A percentile compares a stretch with the other conserved stretches of the same genome.
phyloP scores from a whole-genome alignment of 139 green algal species.

The Chara braunii region DNA sequence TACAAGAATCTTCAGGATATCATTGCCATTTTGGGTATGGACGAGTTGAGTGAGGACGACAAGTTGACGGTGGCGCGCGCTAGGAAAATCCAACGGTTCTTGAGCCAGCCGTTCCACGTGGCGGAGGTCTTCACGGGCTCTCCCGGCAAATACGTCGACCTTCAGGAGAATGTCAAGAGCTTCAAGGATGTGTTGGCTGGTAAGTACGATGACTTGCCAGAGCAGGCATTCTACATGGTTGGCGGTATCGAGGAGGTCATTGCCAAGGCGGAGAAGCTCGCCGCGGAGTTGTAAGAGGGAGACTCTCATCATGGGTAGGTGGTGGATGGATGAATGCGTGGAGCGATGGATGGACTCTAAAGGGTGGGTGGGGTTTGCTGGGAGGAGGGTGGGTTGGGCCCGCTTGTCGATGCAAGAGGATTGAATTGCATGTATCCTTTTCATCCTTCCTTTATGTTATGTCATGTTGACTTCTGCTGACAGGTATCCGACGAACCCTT shows the following conservation, averaged over 20 bases:
- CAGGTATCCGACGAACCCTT: no score
- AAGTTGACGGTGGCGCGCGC: conserved; percentile 96
- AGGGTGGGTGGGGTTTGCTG: no score
- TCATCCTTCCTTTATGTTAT: no score
- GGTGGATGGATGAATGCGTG: no score
- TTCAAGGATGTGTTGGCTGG: conserved; percentile 84
- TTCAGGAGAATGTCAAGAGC: conserved; percentile 85
- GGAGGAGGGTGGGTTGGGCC: no score
- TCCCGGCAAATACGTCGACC: conserved; percentile 91
- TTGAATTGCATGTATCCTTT: no score
- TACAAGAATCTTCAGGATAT: conserved; percentile 89
- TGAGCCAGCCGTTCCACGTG: conserved; percentile 97
- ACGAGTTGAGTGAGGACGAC: conserved; percentile 98
- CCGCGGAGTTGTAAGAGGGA: no score
- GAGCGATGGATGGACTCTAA: no score
- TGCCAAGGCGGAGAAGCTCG: conserved; percentile 79
- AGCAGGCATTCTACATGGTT: conserved; percentile 99
- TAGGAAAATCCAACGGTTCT: conserved; percentile 98
- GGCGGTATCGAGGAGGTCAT: conserved; percentile 78
- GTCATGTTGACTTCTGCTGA: no score
- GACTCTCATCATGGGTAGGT: no score
- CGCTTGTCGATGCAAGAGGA: no score
- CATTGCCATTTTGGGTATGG: conserved; percentile 99
- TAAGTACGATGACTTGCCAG: conserved; percentile 96
- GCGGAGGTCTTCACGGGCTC: conserved; percentile 98